A percentile compares a stretch with the other conserved stretches of the same genome.
Evolutionary conservation across 371 early-diverging fungal genomes (phyloP).

Genomic region (Umbelopsis sp.): DNA sequence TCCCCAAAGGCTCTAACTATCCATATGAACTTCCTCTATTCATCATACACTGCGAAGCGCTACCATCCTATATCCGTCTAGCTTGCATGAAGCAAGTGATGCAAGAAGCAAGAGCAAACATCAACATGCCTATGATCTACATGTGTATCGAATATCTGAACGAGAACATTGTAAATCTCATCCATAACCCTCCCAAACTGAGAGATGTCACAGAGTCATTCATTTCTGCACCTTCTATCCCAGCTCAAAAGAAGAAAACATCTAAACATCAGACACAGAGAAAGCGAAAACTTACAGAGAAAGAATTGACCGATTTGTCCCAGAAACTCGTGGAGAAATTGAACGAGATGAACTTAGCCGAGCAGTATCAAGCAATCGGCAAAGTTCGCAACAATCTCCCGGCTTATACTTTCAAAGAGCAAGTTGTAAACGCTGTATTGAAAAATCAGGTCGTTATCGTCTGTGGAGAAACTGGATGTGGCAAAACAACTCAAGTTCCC

Average conservation of each 20-base stretch:
- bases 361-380: conserved; percentile 56
- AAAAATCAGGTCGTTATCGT: conserved; percentile 65
- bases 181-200: conserved; percentile 68
- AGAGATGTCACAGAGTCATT: conserved; percentile 54
- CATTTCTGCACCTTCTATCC: conserved; percentile 18
- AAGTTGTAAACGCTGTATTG: conserved; percentile 58
- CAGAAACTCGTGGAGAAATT: conserved; percentile 33
- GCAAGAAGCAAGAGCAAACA: conserved; percentile 48
- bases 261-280: conserved; percentile 1
- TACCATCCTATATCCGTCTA: conserved; percentile 77
- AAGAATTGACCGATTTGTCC: conserved; percentile 22
- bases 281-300: neutral
- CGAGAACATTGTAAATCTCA: conserved; percentile 55
- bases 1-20: conserved; percentile 59
- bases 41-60: conserved; percentile 56
- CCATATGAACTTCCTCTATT: conserved; percentile 71
- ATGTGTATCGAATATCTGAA: conserved; percentile 72
- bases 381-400: conserved; percentile 64
- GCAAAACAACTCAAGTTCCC: conserved; percentile 88
- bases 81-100: conserved; percentile 64
- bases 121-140: conserved; percentile 75
- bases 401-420: conserved; percentile 59
- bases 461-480: conserved; percentile 84
- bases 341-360: conserved; percentile 32
- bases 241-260: conserved; percentile 9